Evolutionary conservation across 192 early-diverging fungal genomes (phyloP).

Genomic region (Podila epigama): DNA sequence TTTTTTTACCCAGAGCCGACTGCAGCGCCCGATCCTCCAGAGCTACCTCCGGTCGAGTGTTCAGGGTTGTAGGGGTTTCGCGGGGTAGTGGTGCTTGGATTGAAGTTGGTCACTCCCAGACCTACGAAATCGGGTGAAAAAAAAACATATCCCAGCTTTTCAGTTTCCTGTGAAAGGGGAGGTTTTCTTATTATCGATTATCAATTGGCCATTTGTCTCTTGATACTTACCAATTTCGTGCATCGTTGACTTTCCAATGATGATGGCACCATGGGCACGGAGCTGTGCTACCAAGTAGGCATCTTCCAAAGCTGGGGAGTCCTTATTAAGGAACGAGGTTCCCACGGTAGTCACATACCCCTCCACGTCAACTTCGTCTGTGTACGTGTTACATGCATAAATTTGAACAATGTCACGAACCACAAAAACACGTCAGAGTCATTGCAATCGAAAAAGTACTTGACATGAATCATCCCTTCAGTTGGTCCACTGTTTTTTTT

Average conservation of each 20-base stretch:
- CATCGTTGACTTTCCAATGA: conserved; percentile 77
- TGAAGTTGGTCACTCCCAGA: conserved; percentile 66
- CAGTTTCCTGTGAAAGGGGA: not conserved
- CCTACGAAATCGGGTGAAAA: conserved; percentile 2
- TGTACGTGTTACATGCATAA: not conserved
- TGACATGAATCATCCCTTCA: too few species aligned
- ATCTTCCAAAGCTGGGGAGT: conserved; percentile 54
- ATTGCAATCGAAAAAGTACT: not conserved
- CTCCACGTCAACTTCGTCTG: conserved; percentile 69
- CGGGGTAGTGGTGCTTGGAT: conserved; percentile 65
- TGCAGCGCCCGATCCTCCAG: conserved; percentile 68
- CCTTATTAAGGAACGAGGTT: conserved; percentile 65
- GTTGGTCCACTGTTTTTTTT: too few species aligned
- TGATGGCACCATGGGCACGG: conserved; percentile 65
- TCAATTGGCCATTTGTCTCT: not conserved
- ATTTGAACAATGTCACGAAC: not conserved
- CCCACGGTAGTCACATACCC: conserved; percentile 63
- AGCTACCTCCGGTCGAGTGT: conserved; percentile 74
- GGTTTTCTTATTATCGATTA: not conserved
- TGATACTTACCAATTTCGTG: conserved; percentile 72
- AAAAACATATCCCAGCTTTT: not conserved
- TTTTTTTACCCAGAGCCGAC: conserved; percentile 63
- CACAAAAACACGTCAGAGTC: not conserved
- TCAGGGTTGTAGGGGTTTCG: conserved; percentile 67
- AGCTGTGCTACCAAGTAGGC: conserved; percentile 59